Evolutionary conservation across 495 filamentous ascomycete species (phyloP), one percentile per base, ranked within the genome.

Genomic region (Paragyromitra xinjiangensis): DNA sequence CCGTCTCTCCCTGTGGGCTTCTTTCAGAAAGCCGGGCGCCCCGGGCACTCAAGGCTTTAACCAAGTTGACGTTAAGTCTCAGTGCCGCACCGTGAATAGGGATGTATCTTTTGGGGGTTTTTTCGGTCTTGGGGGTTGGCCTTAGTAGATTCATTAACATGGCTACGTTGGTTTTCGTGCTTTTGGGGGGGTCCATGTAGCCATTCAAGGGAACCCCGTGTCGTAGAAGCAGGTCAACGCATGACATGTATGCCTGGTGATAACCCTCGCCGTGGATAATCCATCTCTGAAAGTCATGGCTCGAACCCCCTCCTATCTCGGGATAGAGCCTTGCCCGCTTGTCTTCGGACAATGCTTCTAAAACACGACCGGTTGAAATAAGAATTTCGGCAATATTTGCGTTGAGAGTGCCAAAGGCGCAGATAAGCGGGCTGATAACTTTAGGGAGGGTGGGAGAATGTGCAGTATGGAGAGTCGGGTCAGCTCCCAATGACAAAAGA

Each of bases 201-300:
- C 58, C 58, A n/a, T 61, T 39, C 14, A 61, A n/a, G 37, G 58
- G 58, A 19, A 39, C 19, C 14, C 34, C 58, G 7, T 61, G 29
- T 14, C 29, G 26, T 39, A 37, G 12, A 39, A 61, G 63, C 19
- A 65, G n/a, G 34, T 29, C 22, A 65, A 65, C 42, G 16, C 63
- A 65, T 5, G 19, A 1, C 5, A 50, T 65, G 42, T 48, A 65
- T 50, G 63, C 63, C 40, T 65, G 63, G 6, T 9, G 63, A 8
- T 50, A 50, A 0, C 22, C 22, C 37, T 48, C 14, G 42, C 63
- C 63, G n/a, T 65, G 63, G 9, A 65, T 65, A 6, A 65, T 48
- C 63, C 63, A 65, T 45, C 63, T 45, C n/a, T 65, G 63, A 4
- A 65, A 65, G 42, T 50, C 39, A 7, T 44, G 16, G 8, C 37